Evolutionary conservation across 2,329 filamentous ascomycete genomes (phyloP).

Genomic region (Epichloe coenophiala): DNA sequence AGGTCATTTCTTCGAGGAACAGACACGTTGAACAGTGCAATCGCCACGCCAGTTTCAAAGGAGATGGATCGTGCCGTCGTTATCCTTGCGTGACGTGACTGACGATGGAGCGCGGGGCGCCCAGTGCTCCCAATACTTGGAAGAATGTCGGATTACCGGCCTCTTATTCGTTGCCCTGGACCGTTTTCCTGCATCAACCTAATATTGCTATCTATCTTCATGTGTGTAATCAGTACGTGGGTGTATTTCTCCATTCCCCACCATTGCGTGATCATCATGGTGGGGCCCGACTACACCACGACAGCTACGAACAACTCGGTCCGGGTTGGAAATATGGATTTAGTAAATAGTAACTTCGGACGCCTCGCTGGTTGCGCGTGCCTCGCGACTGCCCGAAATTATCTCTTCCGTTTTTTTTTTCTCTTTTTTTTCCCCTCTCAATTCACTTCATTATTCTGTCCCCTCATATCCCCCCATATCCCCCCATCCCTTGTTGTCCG

Average conservation of each 20-base stretch:
- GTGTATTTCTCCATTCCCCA: conserved; percentile 10
- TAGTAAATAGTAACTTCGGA: background rate
- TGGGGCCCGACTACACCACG: conserved; percentile 1
- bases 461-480: background rate
- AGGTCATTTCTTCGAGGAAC: no score
- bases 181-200: conserved; percentile 1
- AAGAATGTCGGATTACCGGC: background rate
- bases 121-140: no score
- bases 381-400: conserved; percentile 1
- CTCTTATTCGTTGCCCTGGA: background rate
- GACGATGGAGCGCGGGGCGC: no score
- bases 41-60: no score
- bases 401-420: conserved; percentile 1
- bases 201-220: background rate
- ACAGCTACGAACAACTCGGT: background rate
- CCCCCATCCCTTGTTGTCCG: background rate
- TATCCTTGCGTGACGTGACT: no score
- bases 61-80: no score
- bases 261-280: conserved; percentile 18
- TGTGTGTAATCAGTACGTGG: no score
- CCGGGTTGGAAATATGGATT: background rate
- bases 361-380: background rate
- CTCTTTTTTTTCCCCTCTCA: background rate
- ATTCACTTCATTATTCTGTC: background rate
- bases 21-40: no score